phyloP scores from a whole-genome alignment of 1,284 basidiomycete genomes.

The Schizophyllum amplum region DNA sequence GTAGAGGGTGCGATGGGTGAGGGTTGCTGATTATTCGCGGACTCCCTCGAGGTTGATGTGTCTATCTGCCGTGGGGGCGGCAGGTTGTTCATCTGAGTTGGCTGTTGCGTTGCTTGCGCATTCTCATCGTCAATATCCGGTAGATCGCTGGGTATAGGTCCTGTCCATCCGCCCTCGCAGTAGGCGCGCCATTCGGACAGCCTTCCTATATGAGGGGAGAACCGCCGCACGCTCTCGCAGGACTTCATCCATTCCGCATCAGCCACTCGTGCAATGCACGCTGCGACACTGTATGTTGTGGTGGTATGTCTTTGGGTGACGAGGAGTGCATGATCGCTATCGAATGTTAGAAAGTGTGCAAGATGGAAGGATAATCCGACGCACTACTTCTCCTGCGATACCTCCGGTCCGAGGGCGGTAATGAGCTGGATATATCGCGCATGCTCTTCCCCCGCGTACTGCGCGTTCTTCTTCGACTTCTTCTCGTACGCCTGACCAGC shows the following conservation, averaged over 20 bases:
- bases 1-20: too few relatives aligned
- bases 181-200: slow-evolving; percentile 63
- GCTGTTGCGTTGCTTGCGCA: slow-evolving; percentile 6
- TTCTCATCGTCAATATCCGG: slow-evolving; percentile 28
- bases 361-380: slow-evolving; percentile 17
- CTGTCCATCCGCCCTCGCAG: slow-evolving; percentile 69
- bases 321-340: slow-evolving; percentile 56
- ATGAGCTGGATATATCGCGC: slow-evolving; percentile 68
- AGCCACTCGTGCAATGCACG: slow-evolving; percentile 56
- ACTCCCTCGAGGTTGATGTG: slow-evolving; percentile 3
- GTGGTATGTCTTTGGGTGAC: slow-evolving; percentile 54
- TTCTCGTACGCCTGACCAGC: slow-evolving; percentile 70
- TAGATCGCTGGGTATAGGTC: slow-evolving; percentile 44
- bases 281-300: slow-evolving; percentile 53
- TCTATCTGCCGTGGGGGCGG: slow-evolving; percentile 4
- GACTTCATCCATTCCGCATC: slow-evolving; percentile 69
- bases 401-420: slow-evolving; percentile 65
- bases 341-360: slow-evolving; percentile 7
- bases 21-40: too few relatives aligned
- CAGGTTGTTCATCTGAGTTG: background rate
- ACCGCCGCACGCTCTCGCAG: slow-evolving; percentile 62
- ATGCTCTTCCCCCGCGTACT: slow-evolving; percentile 67
- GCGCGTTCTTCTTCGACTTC: slow-evolving; percentile 64
- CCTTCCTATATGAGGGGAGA: slow-evolving; percentile 55
- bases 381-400: slow-evolving; percentile 71